Conservation (phyloP, 768 basidiomycete species). For the Tulasnella sp. region DNA sequence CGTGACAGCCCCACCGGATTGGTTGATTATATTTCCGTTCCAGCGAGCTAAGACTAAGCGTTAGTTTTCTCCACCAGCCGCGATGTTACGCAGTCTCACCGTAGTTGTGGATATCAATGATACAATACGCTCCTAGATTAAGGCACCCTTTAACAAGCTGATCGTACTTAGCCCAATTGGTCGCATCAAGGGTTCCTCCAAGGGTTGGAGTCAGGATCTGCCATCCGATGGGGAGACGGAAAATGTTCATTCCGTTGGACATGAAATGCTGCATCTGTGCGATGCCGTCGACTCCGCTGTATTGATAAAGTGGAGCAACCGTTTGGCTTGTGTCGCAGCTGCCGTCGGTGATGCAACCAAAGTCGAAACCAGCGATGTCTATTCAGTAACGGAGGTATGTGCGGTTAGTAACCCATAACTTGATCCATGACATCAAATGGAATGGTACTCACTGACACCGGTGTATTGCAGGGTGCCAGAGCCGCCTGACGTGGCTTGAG, state of each 20-base stretch:
- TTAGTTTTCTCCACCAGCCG: slow-evolving; percentile 43
- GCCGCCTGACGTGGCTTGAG: neutral
- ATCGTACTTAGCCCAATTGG: slow-evolving; percentile 50
- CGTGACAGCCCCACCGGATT: slow-evolving; percentile 51
- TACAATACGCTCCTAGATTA: slow-evolving; percentile 37
- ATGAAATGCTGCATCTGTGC: slow-evolving; percentile 62
- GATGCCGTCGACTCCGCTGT: slow-evolving; percentile 46
- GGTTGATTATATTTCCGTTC: slow-evolving; percentile 54
- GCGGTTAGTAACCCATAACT: slow-evolving; percentile 38
- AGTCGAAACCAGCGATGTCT: slow-evolving; percentile 22
- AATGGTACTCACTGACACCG: neutral
- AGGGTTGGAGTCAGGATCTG: slow-evolving; percentile 41
- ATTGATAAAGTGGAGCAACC: slow-evolving; percentile 36
- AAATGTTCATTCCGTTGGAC: slow-evolving; percentile 49
- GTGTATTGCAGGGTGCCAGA: neutral
- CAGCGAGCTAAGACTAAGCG: slow-evolving; percentile 45
- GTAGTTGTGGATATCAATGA: slow-evolving; percentile 44
- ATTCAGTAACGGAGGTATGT: slow-evolving; percentile 38
- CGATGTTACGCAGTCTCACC: slow-evolving; percentile 37
- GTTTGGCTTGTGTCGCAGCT: slow-evolving; percentile 35
- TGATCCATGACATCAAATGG: neutral
- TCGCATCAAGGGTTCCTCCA: slow-evolving; percentile 42
- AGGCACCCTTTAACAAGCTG: slow-evolving; percentile 51
- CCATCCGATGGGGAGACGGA: slow-evolving; percentile 61
- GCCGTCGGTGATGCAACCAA: slow-evolving; percentile 20